Conservation (phyloP, 805 yeast genomes). For the Ogataea allantospora region DNA sequence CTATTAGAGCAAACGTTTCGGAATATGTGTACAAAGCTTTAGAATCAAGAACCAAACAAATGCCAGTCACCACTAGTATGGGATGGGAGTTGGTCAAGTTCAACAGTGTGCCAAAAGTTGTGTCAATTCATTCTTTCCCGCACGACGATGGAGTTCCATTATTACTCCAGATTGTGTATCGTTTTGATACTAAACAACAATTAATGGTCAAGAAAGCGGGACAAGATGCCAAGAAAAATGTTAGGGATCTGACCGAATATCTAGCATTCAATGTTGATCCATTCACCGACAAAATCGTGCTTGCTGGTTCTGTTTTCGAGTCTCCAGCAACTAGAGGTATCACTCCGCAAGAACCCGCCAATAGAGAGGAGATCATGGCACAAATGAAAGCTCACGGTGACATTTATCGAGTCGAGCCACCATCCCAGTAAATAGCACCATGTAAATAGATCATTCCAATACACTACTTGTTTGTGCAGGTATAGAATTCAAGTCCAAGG, state of each 20-base stretch:
- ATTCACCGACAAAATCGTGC: constrained; percentile 49
- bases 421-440: background rate
- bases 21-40: constrained; percentile 66
- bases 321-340: constrained; percentile 41
- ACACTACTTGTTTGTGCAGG: constrained; percentile 20
- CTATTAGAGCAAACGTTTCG: constrained; percentile 46
- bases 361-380: constrained; percentile 30
- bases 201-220: constrained; percentile 46
- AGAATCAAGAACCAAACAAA: constrained; percentile 45
- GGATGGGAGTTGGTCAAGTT: constrained; percentile 79
- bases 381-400: constrained; percentile 36
- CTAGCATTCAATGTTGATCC: constrained; percentile 63
- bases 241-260: constrained; percentile 59
- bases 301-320: constrained; percentile 71
- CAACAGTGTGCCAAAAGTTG: constrained; percentile 67
- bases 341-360: constrained; percentile 28
- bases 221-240: constrained; percentile 43
- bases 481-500: constrained; percentile 20
- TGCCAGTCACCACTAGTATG: constrained; percentile 59
- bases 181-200: constrained; percentile 61
- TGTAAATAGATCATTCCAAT: constrained; percentile 10
- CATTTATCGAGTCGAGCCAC: constrained; percentile 38
- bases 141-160: constrained; percentile 38
- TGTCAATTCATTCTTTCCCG: constrained; percentile 59
- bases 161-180: constrained; percentile 53